These are phyloP conservation scores for Cyberlindnera xishuangbannaensis DNA, from an alignment of 805 yeast genomes.

Conservation along the genomic window DNA sequence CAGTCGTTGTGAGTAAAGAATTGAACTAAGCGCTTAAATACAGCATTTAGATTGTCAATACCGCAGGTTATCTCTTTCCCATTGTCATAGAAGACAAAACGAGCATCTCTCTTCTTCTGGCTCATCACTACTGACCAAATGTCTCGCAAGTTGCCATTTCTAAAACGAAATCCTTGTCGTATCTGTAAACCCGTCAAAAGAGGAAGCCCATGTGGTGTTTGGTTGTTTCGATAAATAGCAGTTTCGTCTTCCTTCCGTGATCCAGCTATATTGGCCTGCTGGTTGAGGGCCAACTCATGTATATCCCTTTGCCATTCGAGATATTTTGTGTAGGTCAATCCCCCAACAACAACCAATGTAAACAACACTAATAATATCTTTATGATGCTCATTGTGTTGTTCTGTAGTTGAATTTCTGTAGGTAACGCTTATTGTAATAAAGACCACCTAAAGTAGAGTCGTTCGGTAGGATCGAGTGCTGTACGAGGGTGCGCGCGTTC, in stretches of 20 bases:
- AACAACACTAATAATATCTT: no score
- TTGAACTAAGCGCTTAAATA: constrained; percentile 22
- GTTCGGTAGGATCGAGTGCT: no score
- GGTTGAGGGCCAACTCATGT: constrained; percentile 47
- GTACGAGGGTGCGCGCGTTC: no score
- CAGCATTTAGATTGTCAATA: constrained; percentile 26
- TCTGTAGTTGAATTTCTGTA: no score
- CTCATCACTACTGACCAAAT: constrained; percentile 54
- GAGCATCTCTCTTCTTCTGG: constrained; percentile 17
- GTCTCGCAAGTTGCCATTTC: constrained; percentile 75
- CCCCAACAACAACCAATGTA: no score
- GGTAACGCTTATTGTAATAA: no score
- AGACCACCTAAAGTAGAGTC: no score
- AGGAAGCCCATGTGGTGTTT: constrained; percentile 67
- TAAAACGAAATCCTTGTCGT: constrained; percentile 53
- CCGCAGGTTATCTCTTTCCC: constrained; percentile 13
- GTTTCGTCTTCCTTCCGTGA: constrained; percentile 66
- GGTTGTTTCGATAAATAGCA: constrained; percentile 69
- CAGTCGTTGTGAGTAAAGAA: constrained; percentile 17
- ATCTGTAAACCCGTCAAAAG: constrained; percentile 65
- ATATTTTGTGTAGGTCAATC: constrained; percentile 20
- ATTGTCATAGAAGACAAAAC: constrained; percentile 24
- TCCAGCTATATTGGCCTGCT: constrained; percentile 61
- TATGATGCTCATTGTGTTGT: no score
- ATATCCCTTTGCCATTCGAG: constrained; percentile 42